phyloP scores from a whole-genome alignment of 495 filamentous ascomycete species.

The Neurospora sp. region DNA sequence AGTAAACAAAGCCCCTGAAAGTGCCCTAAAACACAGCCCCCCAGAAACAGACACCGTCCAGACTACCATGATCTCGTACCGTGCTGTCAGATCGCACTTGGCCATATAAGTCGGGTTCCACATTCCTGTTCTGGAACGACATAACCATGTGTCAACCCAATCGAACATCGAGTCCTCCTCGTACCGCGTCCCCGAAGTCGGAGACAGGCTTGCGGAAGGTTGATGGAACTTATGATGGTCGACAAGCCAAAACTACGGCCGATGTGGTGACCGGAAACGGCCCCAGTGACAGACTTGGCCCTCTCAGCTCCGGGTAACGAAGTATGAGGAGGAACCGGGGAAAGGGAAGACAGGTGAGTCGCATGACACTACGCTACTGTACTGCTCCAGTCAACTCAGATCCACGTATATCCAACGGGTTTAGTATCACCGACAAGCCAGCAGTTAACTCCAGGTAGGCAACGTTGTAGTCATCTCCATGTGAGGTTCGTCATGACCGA shows the following conservation, averaged over 20 bases:
- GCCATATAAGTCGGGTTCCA: too few species aligned
- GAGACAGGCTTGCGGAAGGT: background rate
- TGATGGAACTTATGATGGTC: background rate
- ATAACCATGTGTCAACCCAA: too few species aligned
- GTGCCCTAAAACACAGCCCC: too few species aligned
- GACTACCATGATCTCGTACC: background rate
- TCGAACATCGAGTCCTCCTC: too few species aligned
- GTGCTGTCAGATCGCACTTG: background rate
- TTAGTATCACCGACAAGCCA: background rate
- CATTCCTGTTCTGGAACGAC: too few species aligned
- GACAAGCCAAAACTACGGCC: background rate
- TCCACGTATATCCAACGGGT: background rate
- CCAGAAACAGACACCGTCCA: background rate
- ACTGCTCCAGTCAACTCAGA: background rate
- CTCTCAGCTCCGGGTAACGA: background rate
- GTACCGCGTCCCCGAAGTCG: too few species aligned
- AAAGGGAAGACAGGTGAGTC: background rate
- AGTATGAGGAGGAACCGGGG: background rate
- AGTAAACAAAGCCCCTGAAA: too few species aligned
- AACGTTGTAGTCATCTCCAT: background rate
- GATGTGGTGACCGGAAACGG: background rate
- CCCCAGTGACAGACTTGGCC: background rate
- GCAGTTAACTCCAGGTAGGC: background rate
- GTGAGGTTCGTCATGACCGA: background rate
- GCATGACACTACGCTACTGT: background rate